phyloP scores from a whole-genome alignment of 2,329 filamentous ascomycete species.

The Pyricularia pennisetigena region DNA sequence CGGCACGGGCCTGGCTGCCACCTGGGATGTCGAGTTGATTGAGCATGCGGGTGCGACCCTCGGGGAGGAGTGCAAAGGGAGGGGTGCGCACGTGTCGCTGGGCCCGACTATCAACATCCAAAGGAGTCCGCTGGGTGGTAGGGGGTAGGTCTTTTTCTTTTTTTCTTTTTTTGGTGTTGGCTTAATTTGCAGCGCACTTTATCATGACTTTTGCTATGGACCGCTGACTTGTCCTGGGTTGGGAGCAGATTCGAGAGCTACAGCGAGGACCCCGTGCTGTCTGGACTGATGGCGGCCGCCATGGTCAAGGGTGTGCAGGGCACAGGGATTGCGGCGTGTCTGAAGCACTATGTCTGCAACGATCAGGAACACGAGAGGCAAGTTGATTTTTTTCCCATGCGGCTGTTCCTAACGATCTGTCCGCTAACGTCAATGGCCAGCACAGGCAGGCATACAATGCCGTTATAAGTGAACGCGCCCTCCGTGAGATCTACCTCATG shows the following conservation, averaged over 20 bases:
- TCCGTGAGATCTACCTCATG: conserved; percentile 28
- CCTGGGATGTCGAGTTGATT: conserved; percentile 55
- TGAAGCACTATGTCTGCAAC: conserved; percentile 30
- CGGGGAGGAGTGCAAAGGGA: conserved; percentile 55
- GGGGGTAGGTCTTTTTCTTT: conserved; percentile 11
- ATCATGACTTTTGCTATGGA: no score
- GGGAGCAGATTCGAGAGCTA: conserved; percentile 23
- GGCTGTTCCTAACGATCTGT: background rate
- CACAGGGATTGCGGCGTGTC: conserved; percentile 23
- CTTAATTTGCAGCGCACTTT: no score
- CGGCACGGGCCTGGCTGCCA: conserved; percentile 43
- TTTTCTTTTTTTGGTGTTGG: background rate
- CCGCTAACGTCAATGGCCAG: background rate
- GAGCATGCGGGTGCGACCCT: conserved; percentile 55
- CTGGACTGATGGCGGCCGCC: conserved; percentile 23
- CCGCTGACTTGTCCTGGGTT: background rate
- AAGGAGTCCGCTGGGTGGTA: conserved; percentile 26
- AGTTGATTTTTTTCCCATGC: background rate
- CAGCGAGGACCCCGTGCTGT: conserved; percentile 27
- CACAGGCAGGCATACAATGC: conserved; percentile 20
- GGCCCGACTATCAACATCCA: conserved; percentile 44
- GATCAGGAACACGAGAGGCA: conserved; percentile 25
- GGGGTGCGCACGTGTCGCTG: conserved; percentile 59
- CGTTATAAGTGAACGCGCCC: conserved; percentile 24
- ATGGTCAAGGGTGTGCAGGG: conserved; percentile 25